Percentiles rank a stretch among this genome's conserved stretches.
Evolutionary conservation across 306 rosid genomes (phyloP).

Genomic region (Senna tora): DNA sequence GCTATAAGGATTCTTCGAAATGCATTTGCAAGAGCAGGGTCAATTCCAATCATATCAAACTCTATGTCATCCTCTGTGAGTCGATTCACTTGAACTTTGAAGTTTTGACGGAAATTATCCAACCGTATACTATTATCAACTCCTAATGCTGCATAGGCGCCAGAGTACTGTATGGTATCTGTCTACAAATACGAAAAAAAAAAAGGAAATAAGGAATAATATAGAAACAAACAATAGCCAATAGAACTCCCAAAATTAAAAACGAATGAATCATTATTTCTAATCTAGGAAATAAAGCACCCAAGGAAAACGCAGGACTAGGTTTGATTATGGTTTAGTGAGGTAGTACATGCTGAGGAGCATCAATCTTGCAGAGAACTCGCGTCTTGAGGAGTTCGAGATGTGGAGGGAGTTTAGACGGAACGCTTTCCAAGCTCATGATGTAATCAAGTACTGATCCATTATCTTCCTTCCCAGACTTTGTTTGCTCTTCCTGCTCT

Average conservation of each 20-base stretch:
- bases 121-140: slow-evolving; percentile 71
- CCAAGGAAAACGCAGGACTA: neutral
- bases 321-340: neutral
- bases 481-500: slow-evolving; percentile 27
- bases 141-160: slow-evolving; percentile 74
- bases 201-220: slow-evolving; percentile 17
- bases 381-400: slow-evolving; percentile 50
- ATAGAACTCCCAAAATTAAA: neutral
- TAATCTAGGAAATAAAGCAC: no score
- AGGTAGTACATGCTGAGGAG: slow-evolving; percentile 52
- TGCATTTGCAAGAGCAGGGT: slow-evolving; percentile 90
- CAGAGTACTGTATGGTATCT: slow-evolving; percentile 80
- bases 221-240: slow-evolving; percentile 4
- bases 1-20: slow-evolving; percentile 92
- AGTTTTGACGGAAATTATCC: slow-evolving; percentile 68
- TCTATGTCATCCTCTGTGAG: slow-evolving; percentile 65
- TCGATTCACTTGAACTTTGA: slow-evolving; percentile 73
- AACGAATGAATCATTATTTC: neutral
- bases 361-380: slow-evolving; percentile 52
- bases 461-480: neutral
- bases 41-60: slow-evolving; percentile 96
- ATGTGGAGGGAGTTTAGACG: slow-evolving; percentile 48
- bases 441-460: slow-evolving; percentile 50
- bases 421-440: slow-evolving; percentile 49
- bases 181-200: slow-evolving; percentile 63